A percentile compares a stretch with the other conserved stretches of the same genome.
These are phyloP conservation scores for Physcomitrellopsis africana DNA, from an alignment of 225 moss, liverwort and hornwort genomes.

Conservation along the genomic window DNA sequence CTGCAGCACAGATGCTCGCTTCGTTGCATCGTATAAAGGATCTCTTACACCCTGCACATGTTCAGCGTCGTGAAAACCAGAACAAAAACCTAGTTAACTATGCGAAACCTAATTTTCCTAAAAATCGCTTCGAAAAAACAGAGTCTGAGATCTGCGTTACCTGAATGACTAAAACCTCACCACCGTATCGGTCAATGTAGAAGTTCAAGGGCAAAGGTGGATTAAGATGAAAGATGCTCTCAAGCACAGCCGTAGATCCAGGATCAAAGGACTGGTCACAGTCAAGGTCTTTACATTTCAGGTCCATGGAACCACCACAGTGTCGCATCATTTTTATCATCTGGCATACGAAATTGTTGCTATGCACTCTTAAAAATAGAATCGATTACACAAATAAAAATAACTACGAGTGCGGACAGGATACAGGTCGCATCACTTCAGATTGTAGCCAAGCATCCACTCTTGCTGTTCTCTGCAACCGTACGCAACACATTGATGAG, in stretches of 20 bases:
- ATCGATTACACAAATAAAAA: conserved; percentile 10
- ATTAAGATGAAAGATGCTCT: conserved; percentile 86
- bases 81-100: background rate
- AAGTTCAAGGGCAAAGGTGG: conserved; percentile 89
- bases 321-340: background rate
- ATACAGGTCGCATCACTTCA: conserved; percentile 99
- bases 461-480: conserved; percentile 82
- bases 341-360: background rate
- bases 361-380: background rate
- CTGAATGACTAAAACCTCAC: conserved; percentile 87
- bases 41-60: conserved; percentile 80
- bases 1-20: conserved; percentile 77
- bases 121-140: background rate
- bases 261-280: conserved; percentile 79
- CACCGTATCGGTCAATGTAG: conserved; percentile 79
- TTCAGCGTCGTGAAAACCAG: conserved; percentile 19
- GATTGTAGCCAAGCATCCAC: conserved; percentile 87
- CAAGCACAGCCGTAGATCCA: conserved; percentile 88
- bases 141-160: conserved; percentile 38
- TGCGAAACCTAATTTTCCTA: conserved; percentile 7
- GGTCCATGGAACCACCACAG: background rate
- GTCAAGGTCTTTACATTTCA: conserved; percentile 56
- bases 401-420: conserved; percentile 39
- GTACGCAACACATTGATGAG: conserved; percentile 18
- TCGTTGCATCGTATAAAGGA: conserved; percentile 84